phyloP scores from a whole-genome alignment of 441 rosid genomes.

The Syzygium syzygioides region DNA sequence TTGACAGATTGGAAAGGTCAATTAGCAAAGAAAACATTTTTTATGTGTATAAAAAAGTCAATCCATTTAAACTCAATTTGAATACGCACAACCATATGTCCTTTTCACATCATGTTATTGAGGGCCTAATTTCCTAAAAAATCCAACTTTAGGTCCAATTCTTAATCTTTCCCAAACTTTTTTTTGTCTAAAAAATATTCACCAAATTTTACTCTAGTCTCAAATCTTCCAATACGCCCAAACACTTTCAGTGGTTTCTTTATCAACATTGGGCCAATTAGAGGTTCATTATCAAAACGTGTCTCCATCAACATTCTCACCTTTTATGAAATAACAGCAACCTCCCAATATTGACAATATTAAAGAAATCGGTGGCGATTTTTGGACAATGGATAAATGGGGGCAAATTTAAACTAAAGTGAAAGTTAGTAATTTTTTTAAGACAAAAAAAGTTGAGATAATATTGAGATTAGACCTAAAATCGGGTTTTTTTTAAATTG shows the following conservation, averaged over 20 bases:
- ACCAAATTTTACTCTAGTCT: not conserved
- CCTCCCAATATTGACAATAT: not conserved
- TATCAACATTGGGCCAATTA: not conserved
- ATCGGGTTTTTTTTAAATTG: fast-evolving
- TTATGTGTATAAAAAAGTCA: not conserved
- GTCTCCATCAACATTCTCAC: not conserved
- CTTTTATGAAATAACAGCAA: not conserved
- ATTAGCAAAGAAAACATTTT: not conserved
- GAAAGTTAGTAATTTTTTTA: not conserved
- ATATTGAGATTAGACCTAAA: not conserved
- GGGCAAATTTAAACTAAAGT: not conserved
- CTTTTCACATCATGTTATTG: not conserved
- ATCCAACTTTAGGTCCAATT: not conserved
- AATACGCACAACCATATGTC: not conserved
- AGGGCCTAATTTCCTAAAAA: not conserved
- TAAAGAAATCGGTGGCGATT: not conserved
- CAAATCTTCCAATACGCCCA: not conserved
- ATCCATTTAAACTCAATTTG: not conserved
- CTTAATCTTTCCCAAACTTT: not conserved
- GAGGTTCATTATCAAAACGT: not conserved
- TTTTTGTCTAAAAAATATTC: not conserved
- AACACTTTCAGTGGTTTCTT: not conserved
- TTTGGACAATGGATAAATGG: not conserved
- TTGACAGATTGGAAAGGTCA: not conserved
- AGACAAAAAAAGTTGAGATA: not conserved